Evolutionary conservation across 345 rosid species (phyloP), one percentile per base, ranked within the genome.

Genomic region (Raphanus sativus): DNA sequence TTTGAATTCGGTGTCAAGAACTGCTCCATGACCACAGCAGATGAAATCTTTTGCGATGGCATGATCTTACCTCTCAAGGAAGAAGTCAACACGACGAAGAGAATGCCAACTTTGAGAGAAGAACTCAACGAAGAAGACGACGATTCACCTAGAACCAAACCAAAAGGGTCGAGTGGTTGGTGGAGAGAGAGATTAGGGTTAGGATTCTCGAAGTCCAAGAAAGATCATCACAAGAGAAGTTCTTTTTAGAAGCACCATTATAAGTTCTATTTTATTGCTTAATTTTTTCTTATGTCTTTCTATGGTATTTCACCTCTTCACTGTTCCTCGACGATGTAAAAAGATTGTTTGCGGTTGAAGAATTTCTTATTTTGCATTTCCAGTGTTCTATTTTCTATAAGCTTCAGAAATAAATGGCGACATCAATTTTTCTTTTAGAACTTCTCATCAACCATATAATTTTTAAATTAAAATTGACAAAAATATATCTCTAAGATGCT

Each of bases 41-140:
- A 89, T 69, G 88, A 93, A 79, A 87, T 93, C 74, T 87, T 93
- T 85, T 86, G 76, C 77, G 80, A 88, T 80, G 97, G 98, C 1
- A 76, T 65, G 87, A 67, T 91, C 67, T 33, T 91, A 69, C 98
- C 98, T 8, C 80, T 45, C 75, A 87, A 85, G 80, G 91, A 84
- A 29, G 76, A 85, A 70, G 65, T 75, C 59, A 73, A 54, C 80
- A 61, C 70, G 76, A 21, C 69, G 54, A 76, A 71, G 58, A 79
- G 87, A 34, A 87, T 87, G 84, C 80, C 74, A 82, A 93, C 98
- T 33, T 45, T 93, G 24, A 74, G 88, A 45, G 96, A 93, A 26
- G 92, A 91, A 56, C 81, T 93, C 59, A 85, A 76, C 12, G 91
- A 83, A 65, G 83, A 70, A 65, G 83, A 74, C 34, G 75, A 55